Conservation (phyloP, 352 stramenopile genomes). For the Phytophthora palmivora region DNA sequence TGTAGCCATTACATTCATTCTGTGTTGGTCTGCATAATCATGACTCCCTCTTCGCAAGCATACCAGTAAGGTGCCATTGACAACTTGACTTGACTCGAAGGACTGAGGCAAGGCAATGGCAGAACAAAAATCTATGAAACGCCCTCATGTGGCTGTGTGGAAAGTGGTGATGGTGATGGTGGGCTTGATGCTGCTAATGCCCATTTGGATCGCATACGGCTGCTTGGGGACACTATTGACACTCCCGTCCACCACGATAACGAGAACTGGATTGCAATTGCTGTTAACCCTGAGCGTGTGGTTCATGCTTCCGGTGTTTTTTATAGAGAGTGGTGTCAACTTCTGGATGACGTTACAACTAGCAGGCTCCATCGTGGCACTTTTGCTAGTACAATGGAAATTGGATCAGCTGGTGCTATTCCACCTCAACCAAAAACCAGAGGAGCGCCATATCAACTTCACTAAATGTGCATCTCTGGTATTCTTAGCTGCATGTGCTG, state of each 20-base stretch:
- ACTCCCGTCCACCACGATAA: slow-evolving; percentile 33
- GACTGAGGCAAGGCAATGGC: too few relatives aligned
- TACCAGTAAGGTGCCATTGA: neutral
- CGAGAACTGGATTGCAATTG: slow-evolving; percentile 25
- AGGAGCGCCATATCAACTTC: slow-evolving; percentile 31
- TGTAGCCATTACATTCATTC: slow-evolving; percentile 21
- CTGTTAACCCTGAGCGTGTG: slow-evolving; percentile 28
- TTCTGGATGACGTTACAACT: slow-evolving; percentile 15
- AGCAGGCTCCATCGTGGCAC: slow-evolving; percentile 27
- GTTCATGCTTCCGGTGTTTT: slow-evolving; percentile 31
- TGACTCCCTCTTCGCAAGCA: neutral
- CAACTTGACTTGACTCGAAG: too few relatives aligned
- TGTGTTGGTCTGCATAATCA: neutral
- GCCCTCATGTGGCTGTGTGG: slow-evolving; percentile 28
- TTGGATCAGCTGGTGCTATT: slow-evolving; percentile 52
- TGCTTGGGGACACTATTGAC: slow-evolving; percentile 50
- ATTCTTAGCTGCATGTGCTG: neutral
- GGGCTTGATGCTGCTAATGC: slow-evolving; percentile 42
- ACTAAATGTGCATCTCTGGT: slow-evolving; percentile 3
- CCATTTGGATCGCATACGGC: slow-evolving; percentile 54
- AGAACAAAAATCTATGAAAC: slow-evolving; percentile 22
- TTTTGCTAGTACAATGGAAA: slow-evolving; percentile 58
- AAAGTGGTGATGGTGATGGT: slow-evolving; percentile 37
- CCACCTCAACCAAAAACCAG: slow-evolving; percentile 37
- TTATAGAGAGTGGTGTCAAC: neutral